A percentile compares a stretch with the other conserved stretches of the same genome.
Conservation (phyloP, 345 rosid genomes). For the Anastatica hierochuntica region DNA sequence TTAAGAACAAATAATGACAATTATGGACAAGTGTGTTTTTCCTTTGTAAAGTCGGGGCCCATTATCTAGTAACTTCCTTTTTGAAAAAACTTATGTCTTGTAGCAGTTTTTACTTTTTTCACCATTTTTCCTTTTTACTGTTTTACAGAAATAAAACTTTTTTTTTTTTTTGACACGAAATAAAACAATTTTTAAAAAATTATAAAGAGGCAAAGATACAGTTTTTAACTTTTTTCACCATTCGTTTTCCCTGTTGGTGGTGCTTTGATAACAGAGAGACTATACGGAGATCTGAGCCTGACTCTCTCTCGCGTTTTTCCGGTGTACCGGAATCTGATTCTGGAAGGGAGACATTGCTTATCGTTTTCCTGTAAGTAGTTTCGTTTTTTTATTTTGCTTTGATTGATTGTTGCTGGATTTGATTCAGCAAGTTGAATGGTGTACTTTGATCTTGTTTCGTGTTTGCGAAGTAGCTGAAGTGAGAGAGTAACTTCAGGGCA, state of each 20-base stretch:
- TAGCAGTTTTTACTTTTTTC: neutral
- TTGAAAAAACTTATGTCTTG: neutral
- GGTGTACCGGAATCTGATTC: slow-evolving; percentile 14
- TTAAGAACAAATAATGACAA: too few species aligned
- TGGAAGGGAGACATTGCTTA: slow-evolving; percentile 9
- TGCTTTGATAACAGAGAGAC: slow-evolving; percentile 8
- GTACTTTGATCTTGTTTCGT: neutral
- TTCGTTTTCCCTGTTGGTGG: slow-evolving; percentile 20
- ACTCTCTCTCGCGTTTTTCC: neutral
- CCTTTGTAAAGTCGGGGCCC: neutral
- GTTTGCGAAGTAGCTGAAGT: neutral
- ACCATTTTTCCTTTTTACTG: neutral
- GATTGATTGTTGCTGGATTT: neutral
- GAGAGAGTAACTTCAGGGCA: neutral
- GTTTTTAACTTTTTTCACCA: neutral
- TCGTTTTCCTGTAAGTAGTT: neutral
- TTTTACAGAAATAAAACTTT: too few species aligned
- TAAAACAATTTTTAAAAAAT: neutral
- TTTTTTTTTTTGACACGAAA: too few species aligned
- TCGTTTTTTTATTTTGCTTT: neutral
- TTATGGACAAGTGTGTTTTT: too few species aligned
- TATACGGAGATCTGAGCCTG: slow-evolving; percentile 10
- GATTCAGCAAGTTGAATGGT: neutral
- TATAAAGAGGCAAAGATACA: neutral
- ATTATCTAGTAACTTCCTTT: neutral